Base-by-base conservation (phyloP, 257 asterid genomes). In the Solanum etuberosum region DNA sequence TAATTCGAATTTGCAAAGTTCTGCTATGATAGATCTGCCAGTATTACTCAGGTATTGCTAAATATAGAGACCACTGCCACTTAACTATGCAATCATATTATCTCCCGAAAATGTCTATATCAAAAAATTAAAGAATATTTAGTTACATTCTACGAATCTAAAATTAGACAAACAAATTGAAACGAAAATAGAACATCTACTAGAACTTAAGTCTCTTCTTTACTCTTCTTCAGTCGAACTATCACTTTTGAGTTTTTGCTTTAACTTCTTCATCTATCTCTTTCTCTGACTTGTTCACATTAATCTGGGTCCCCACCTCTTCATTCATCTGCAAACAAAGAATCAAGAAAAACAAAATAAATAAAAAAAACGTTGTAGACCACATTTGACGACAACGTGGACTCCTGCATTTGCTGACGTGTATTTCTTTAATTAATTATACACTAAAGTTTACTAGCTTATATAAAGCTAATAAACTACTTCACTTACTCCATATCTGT, bases 371-470 rank as follows among this genome's bases (percentile, higher is more conserved):
- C 2, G 42, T 59, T 63, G 80, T 37, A 61, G 82, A 35, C 29
- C 38, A 73, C 86, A 70, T 86, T 91, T 88, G 85, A 92, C 93
- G 91, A 91, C 95, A 92, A 91, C 91, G 84, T 91, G 90, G 90
- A 87, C 90, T 84, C 86, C 89, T 87, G 88, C 87, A 89, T 71
- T 89, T 89, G 94, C 91, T 90, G 92, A 92, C 94, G 77, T 72
- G 29, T 89, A 89, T 89, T 88, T 90, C 89, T 59, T 91, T 88
- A 73, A 37, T 68, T 92, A 90, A 90, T 71, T 72, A 72, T 73
- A 46, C 40, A 48, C 29, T 46, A 18, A 18, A 51, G 80, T 72
- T 71, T 87, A 76, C 83, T 83, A 73, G 68, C 92, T 88, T 91
- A 84, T 88, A 90, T 88, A 90, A 86, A 90, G 92, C 91, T 83